Percentiles rank a stretch among this genome's conserved stretches.
These are phyloP conservation scores for Monilinia vaccinii-corymbosi DNA, from an alignment of 2,329 filamentous ascomycete species.

Conservation along the genomic window DNA sequence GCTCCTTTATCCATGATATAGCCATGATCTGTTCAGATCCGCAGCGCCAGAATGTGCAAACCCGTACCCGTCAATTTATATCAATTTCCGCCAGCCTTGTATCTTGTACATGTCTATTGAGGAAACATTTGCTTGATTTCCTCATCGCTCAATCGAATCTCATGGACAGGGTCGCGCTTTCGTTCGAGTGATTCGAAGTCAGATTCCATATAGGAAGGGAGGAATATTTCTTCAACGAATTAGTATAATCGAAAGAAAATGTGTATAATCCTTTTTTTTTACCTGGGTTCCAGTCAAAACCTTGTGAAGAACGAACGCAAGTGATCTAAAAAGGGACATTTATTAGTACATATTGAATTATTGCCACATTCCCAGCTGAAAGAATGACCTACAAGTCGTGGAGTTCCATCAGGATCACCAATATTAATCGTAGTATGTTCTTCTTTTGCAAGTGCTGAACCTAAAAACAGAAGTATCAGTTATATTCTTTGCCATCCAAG, in stretches of 20 bases:
- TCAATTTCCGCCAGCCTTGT: not conserved
- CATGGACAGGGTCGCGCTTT: constrained; percentile 66
- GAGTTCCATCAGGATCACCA: constrained; percentile 62
- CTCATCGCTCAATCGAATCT: constrained; percentile 70
- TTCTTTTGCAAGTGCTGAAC: constrained; percentile 61
- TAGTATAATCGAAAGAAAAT: not conserved
- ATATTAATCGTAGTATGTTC: constrained; percentile 77
- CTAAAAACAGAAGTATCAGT: constrained; percentile 33
- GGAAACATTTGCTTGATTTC: constrained; percentile 62
- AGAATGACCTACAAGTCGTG: constrained; percentile 52
- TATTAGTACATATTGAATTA: constrained; percentile 7
- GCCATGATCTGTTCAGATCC: constrained; percentile 24
- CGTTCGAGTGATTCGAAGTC: constrained; percentile 68
- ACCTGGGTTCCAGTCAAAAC: constrained; percentile 78
- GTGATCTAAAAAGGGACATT: constrained; percentile 49
- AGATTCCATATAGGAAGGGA: constrained; percentile 68
- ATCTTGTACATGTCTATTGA: constrained; percentile 34
- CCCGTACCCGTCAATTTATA: constrained; percentile 7
- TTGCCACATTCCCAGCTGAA: constrained; percentile 8
- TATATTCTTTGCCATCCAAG: constrained; percentile 24
- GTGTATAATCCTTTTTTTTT: constrained; percentile 23
- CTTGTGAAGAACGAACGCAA: constrained; percentile 70
- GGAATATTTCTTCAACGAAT: constrained; percentile 57
- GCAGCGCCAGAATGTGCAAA: constrained; percentile 20
- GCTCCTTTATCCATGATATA: not conserved